Evolutionary conservation across 805 yeast species (phyloP), one percentile per base, ranked within the genome.

Genomic region (Pichia californica): DNA sequence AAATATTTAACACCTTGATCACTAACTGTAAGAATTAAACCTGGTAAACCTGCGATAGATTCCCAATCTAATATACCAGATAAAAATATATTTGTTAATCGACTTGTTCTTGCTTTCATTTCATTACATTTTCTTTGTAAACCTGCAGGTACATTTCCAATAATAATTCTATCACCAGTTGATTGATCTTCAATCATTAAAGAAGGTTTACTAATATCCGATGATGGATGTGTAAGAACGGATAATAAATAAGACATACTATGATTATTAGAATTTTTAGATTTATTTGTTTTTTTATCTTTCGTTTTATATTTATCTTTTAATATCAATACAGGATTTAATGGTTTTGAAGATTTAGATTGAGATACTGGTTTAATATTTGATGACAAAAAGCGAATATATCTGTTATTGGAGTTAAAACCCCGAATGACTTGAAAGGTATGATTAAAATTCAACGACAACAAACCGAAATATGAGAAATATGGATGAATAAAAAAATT

Each of bases 41-140:
- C 99, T 0, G 98, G 97, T 7, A 91, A 62, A 0, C 99, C 99
- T n/a, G 95, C 87, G 2, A 88, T 65, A n/a, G 81, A 71, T 6
- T 73, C 60, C 96, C 96, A 91, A 42, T 73, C 62, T 10, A 85
- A 48, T n/a, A 67, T 67, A 3, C 99, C 99, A 0, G 96, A 80
- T 5, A 93, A 56, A 54, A 86, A 89, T 4, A 91, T 66, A 30
- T 79, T 76, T 38, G 74, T 70, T 27, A 87, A 61, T 48, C 76
- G 81, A 2, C 81, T 70, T 13, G 84, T 62, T 36, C 73, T 70
- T 21, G 81, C 58, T 36, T 77, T 76, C 49, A 75, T 70, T 50
- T 83, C 88, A 46, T 76, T 75, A 40, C 87, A 62, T 3, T 76
- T 65, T 54, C 99, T 67, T 59, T 91, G 99, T 1, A 87, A 65